Evolutionary conservation across 768 basidiomycete species (phyloP).

Genomic region (Pluteus cervinus): DNA sequence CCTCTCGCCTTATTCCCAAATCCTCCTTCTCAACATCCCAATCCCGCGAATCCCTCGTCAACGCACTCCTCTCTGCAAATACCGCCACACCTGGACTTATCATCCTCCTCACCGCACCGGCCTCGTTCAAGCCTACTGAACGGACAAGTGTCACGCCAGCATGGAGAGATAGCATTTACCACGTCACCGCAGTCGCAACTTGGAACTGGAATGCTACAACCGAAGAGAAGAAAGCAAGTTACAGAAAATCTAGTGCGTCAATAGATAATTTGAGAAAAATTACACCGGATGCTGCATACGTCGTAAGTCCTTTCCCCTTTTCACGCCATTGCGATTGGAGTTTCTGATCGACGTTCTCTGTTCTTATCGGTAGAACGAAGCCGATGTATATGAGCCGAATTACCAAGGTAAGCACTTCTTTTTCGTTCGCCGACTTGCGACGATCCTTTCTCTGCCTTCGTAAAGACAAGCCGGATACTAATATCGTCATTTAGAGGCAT

Average conservation of each 20-base stretch:
- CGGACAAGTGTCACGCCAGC: constrained; percentile 38
- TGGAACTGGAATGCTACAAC: constrained; percentile 42
- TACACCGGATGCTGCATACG: constrained; percentile 39
- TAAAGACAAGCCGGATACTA: no score
- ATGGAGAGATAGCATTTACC: constrained; percentile 40
- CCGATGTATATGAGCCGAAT: constrained; percentile 42
- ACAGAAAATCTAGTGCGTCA: constrained; percentile 26
- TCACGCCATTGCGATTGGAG: neutral
- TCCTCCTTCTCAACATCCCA: constrained; percentile 28
- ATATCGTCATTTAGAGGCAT: constrained; percentile 20
- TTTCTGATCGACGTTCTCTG: neutral
- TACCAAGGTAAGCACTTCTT: constrained; percentile 25
- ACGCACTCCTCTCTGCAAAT: constrained; percentile 28
- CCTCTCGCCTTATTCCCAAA: constrained; percentile 38
- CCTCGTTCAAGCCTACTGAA: constrained; percentile 25
- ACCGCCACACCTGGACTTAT: constrained; percentile 32
- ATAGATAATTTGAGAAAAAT: constrained; percentile 35
- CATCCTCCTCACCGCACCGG: constrained; percentile 34
- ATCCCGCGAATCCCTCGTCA: constrained; percentile 24
- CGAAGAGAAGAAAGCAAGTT: constrained; percentile 25
- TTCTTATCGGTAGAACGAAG: constrained; percentile 31
- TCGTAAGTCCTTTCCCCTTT: constrained; percentile 21
- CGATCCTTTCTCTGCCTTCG: no score
- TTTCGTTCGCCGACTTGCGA: neutral
- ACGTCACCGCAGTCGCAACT: constrained; percentile 35